phyloP scores from a whole-genome alignment of 768 basidiomycete genomes.

The Dictyophora rubrovolvata region DNA sequence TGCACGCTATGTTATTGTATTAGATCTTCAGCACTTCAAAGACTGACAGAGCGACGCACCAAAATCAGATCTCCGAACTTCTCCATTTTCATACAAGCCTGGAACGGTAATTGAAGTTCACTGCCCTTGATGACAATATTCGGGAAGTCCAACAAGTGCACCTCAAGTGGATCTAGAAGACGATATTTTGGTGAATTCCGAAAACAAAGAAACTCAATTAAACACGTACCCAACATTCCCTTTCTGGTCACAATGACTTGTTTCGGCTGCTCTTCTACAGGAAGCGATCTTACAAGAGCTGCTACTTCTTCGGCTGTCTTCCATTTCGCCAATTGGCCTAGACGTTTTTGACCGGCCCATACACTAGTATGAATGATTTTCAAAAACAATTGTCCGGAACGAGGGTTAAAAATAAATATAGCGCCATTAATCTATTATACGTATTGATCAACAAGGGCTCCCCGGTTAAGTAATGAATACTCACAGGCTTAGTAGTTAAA shows the following conservation, averaged over 20 bases:
- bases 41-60: conserved; percentile 27
- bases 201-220: neutral
- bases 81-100: conserved; percentile 99
- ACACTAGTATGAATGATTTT: conserved; percentile 99
- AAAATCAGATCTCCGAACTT: conserved; percentile 98
- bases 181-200: conserved; percentile 1
- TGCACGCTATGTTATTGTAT: conserved; percentile 49
- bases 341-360: conserved; percentile 99
- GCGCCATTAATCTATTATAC: conserved; percentile 47
- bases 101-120: conserved; percentile 97
- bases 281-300: conserved; percentile 89
- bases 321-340: conserved; percentile 99
- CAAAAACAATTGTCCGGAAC: conserved; percentile 94
- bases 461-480: conserved; percentile 22
- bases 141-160: conserved; percentile 98
- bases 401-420: conserved; percentile 99
- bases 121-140: conserved; percentile 99
- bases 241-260: conserved; percentile 99
- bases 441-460: neutral
- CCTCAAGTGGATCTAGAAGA: conserved; percentile 76
- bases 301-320: conserved; percentile 99
- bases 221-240: conserved; percentile 85
- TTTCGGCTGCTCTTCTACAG: conserved; percentile 99
- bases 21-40: neutral
- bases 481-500: conserved; percentile 98